Percentiles rank a stretch among this genome's conserved stretches.
Evolutionary conservation across 441 rosid species (phyloP).

Genomic region (Raphanus hybrid): DNA sequence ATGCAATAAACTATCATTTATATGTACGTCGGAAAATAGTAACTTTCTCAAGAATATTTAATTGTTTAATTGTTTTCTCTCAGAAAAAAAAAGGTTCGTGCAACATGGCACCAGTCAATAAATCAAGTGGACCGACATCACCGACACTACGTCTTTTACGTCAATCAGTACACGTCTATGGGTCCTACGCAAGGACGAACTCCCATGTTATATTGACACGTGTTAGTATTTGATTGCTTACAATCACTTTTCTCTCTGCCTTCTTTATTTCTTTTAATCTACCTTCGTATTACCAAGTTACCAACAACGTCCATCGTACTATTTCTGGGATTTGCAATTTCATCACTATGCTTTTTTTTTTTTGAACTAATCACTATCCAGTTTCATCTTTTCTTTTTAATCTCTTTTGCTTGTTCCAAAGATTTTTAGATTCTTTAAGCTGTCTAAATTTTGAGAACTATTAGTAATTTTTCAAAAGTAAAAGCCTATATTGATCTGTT

Average conservation of each 20-base stretch:
- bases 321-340: background rate
- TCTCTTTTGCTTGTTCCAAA: background rate
- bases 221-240: background rate
- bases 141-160: constrained; percentile 40
- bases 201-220: constrained; percentile 19
- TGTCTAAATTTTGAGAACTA: background rate
- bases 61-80: background rate
- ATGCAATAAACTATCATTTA: too few relatives aligned
- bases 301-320: background rate
- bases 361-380: too few relatives aligned
- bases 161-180: constrained; percentile 17
- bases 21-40: too few relatives aligned
- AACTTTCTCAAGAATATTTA: background rate
- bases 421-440: background rate
- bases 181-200: constrained; percentile 28
- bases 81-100: constrained; percentile 5
- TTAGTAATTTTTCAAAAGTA: too few relatives aligned
- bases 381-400: background rate
- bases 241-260: background rate
- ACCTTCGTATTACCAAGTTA: background rate
- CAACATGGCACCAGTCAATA: background rate
- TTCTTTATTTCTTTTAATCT: background rate
- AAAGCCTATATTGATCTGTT: too few relatives aligned
- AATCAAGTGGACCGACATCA: constrained; percentile 28
- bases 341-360: background rate